Evolutionary conservation across 106 monocot genomes (phyloP), one percentile per base, ranked within the genome.

Genomic region (Dendrobium nobile): DNA sequence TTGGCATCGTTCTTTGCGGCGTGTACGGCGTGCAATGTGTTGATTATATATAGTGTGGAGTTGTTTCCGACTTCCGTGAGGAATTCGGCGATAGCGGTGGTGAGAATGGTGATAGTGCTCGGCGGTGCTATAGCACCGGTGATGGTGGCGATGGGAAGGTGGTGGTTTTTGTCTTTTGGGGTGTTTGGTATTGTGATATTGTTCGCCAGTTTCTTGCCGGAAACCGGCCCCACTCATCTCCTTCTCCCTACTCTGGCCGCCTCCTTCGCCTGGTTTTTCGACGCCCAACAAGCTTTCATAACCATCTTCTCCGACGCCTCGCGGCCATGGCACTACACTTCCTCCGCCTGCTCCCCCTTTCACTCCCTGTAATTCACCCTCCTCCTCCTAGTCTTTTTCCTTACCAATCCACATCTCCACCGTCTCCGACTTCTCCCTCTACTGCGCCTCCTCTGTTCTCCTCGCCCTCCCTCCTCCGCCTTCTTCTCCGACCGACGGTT

Each of bases 21-120:
- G 4, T 70, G 54, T 72, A 81, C 80, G 1, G 75, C 80, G 18
- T 87, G 27, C 42, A 72, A 73, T 47, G 24, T 84, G 6, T 2
- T 84, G 20, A 54, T 87, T 16, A 78, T 84, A 22, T 87, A 84
- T 72, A 54, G 72, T 59, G 77, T 64, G 31, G 87, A 88, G 85
- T 43, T 88, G 78, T 88, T 88, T 41, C 83, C 85, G 19, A 88
- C 83, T 6, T 78, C 80, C 48, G 83, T 88, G 31, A 64, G 85
- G 67, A 85, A 85, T 80, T 78, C 85, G 9, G 85, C 88, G 6
- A 47, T 86, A 20, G 51, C 67, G 13, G 73, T 83, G 77, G 82
- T 81, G 75, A 82, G 85, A 79, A 85, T 83, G 70, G 88, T 83
- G 9, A 15, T 84, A 9, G 80, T 83, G n/a, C 26, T 86, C 16